A percentile compares a stretch with the other conserved stretches of the same genome.
Conservation (phyloP, 257 asterid species). For the Sherardia arvensis region DNA sequence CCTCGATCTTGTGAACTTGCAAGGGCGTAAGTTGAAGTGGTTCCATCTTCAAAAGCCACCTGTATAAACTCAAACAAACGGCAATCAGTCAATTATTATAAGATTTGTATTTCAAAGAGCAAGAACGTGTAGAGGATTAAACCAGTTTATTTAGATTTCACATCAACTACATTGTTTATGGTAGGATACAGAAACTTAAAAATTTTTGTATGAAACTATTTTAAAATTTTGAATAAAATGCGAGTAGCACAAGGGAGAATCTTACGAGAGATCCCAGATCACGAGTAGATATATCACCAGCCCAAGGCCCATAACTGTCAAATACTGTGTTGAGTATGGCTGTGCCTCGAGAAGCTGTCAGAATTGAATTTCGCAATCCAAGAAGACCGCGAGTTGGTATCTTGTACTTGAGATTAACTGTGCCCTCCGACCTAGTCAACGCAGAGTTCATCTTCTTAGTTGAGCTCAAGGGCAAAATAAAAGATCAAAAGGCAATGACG, state of each 20-base stretch:
- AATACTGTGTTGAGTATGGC: slow-evolving; percentile 88
- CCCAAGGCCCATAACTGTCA: slow-evolving; percentile 90
- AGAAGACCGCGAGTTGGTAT: slow-evolving; percentile 97
- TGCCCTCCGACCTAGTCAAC: slow-evolving; percentile 61
- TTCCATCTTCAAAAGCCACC: slow-evolving; percentile 96
- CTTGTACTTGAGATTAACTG: slow-evolving; percentile 68
- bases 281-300: slow-evolving; percentile 92
- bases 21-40: slow-evolving; percentile 79
- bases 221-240: not conserved
- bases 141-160: not conserved
- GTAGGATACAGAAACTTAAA: not conserved
- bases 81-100: not conserved
- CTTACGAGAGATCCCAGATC: slow-evolving; percentile 93
- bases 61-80: slow-evolving; percentile 6
- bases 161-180: not conserved
- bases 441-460: slow-evolving; percentile 12
- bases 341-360: slow-evolving; percentile 93
- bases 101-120: not conserved
- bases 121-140: not conserved
- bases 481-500: not conserved
- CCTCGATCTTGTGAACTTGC: slow-evolving; percentile 94
- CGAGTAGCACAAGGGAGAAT: not conserved
- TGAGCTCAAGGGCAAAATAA: not conserved
- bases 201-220: not conserved
- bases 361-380: slow-evolving; percentile 78